A percentile compares a stretch with the other conserved stretches of the same genome.
Conservation (phyloP, 2,329 filamentous ascomycete species). For the Cladophialophora immunda region DNA sequence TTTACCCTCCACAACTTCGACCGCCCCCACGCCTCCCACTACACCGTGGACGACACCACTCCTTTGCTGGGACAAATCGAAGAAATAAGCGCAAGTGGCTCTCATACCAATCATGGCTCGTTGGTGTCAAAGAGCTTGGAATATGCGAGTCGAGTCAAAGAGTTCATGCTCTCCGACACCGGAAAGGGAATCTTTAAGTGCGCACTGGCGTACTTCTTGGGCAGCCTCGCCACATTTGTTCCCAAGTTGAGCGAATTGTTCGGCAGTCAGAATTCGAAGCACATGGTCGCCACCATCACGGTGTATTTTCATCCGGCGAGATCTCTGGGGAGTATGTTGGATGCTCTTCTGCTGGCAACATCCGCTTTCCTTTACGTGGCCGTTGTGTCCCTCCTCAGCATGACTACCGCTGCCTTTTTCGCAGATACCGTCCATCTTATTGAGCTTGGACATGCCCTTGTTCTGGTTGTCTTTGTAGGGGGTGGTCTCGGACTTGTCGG, state of each 20-base stretch:
- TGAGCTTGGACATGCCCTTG: conserved; percentile 76
- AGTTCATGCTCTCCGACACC: conserved; percentile 74
- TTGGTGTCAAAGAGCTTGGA: conserved; percentile 38
- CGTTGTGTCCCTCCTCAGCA: conserved; percentile 80
- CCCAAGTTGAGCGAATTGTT: conserved; percentile 75
- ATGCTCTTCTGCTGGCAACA: conserved; percentile 79
- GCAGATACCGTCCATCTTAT: conserved; percentile 72
- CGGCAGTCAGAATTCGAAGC: conserved; percentile 87
- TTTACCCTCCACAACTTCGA: conserved; percentile 75
- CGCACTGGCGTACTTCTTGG: conserved; percentile 86
- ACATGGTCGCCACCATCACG: conserved; percentile 90
- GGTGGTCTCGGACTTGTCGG: conserved; percentile 87
- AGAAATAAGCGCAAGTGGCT: not conserved
- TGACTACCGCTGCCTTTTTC: conserved; percentile 86
- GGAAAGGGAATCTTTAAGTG: conserved; percentile 88
- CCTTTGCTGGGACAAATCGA: conserved; percentile 26
- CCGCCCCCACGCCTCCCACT: conserved; percentile 40
- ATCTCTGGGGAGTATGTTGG: conserved; percentile 86
- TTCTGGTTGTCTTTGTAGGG: conserved; percentile 84
- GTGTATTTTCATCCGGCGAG: conserved; percentile 94
- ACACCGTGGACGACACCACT: conserved; percentile 21
- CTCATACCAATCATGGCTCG: not conserved
- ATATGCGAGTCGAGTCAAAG: conserved; percentile 56
- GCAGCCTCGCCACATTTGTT: conserved; percentile 85
- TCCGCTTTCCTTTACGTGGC: conserved; percentile 81